These are phyloP conservation scores for Cordia subcordata DNA, from an alignment of 257 asterid genomes.

Conservation along the genomic window DNA sequence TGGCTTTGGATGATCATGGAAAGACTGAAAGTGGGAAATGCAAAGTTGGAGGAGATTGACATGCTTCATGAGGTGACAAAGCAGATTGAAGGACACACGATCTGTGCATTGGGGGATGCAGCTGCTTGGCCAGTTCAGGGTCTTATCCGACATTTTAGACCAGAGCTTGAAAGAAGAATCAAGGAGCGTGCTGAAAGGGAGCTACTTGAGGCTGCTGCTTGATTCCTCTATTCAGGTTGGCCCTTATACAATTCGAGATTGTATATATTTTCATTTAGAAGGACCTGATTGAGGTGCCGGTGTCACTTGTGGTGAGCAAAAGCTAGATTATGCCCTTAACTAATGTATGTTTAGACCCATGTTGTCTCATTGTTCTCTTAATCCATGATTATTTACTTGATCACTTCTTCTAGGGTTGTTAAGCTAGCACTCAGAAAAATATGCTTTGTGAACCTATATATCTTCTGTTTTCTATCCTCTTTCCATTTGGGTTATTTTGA, in stretches of 20 bases:
- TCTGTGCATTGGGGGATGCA: conserved; percentile 98
- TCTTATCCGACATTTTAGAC: conserved; percentile 94
- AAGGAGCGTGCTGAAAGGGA: conserved; percentile 89
- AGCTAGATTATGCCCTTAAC: neutral
- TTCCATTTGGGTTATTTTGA: too few relatives aligned
- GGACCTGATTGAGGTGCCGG: neutral
- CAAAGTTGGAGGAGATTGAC: conserved; percentile 93
- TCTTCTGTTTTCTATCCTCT: too few relatives aligned
- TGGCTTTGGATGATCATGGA: conserved; percentile 99
- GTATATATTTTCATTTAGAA: neutral
- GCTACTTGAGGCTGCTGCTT: conserved; percentile 69
- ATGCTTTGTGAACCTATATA: too few relatives aligned
- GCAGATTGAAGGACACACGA: conserved; percentile 99
- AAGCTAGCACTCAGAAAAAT: too few relatives aligned
- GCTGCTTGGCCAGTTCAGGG: conserved; percentile 99
- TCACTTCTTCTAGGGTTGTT: too few relatives aligned
- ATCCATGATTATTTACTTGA: too few relatives aligned
- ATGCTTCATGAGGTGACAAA: conserved; percentile 98
- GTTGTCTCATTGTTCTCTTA: too few relatives aligned
- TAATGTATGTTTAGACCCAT: too few relatives aligned
- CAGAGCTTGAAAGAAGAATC: conserved; percentile 94
- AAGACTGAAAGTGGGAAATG: conserved; percentile 96
- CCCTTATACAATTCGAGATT: neutral
- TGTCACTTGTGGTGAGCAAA: neutral
- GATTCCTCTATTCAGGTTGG: conserved; percentile 43